Conservation (phyloP, 2,329 filamentous ascomycete genomes). For the Fusarium sp. region DNA sequence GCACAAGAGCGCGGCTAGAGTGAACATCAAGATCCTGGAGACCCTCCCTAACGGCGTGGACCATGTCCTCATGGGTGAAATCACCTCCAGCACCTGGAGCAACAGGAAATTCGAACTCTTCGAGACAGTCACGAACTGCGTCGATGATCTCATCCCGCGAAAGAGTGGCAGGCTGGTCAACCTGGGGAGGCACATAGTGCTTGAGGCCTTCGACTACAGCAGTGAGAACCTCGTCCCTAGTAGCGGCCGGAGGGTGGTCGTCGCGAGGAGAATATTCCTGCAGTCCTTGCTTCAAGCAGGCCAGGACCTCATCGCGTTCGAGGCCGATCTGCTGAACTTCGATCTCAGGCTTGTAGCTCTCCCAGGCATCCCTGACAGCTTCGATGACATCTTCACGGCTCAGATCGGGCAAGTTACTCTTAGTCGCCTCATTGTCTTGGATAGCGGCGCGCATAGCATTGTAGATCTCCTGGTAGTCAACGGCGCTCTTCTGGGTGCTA, state of each 20-base stretch:
- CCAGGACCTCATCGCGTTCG: constrained; percentile 89
- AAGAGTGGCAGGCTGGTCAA: constrained; percentile 75
- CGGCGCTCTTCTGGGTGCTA: constrained; percentile 68
- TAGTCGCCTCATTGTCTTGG: constrained; percentile 67
- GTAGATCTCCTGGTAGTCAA: constrained; percentile 88
- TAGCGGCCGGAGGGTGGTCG: constrained; percentile 70
- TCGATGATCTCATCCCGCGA: constrained; percentile 86
- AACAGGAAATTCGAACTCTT: constrained; percentile 82
- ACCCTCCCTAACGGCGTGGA: constrained; percentile 72
- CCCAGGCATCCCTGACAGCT: constrained; percentile 90
- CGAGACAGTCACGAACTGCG: constrained; percentile 86
- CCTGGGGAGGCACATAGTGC: constrained; percentile 79
- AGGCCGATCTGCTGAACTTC: constrained; percentile 90
- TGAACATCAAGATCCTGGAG: constrained; percentile 64
- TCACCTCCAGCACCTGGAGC: constrained; percentile 66
- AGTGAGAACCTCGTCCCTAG: constrained; percentile 85
- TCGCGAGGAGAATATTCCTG: constrained; percentile 74
- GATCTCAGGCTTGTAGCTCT: constrained; percentile 93
- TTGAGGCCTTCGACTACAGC: constrained; percentile 89
- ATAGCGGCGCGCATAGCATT: constrained; percentile 83
- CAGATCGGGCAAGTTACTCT: constrained; percentile 58
- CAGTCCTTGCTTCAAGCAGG: constrained; percentile 87
- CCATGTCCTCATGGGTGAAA: constrained; percentile 71
- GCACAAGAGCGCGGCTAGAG: constrained; percentile 55
- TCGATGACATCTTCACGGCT: constrained; percentile 86